Base-by-base conservation (phyloP, 352 stramenopile genomes). In the Phytophthora tubulina region DNA sequence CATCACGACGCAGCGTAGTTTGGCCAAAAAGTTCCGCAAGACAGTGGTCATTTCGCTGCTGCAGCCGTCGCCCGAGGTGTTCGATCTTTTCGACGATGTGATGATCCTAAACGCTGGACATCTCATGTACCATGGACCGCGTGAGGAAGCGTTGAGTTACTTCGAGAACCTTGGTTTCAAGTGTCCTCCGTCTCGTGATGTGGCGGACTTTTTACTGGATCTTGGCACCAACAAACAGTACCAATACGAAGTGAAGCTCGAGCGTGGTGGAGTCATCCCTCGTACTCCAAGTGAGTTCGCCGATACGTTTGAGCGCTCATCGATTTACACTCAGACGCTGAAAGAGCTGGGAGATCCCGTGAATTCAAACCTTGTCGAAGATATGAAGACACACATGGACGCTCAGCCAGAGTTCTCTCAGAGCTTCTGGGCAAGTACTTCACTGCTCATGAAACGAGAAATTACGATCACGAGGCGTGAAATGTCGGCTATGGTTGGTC, bases 151-250 rank as follows among this genome's bases (percentile, higher is more conserved):
- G 2, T 21, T 77, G 46, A 14, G 9, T 6, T 72, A 67, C 55
- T 72, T 72, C 8, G 64, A 67, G 27, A 27, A 2, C 21, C 17
- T 60, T 8, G 38, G 67, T 63, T 70, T 86, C 76, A 58, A 68
- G 55, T 59, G 63, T 44, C 44, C 61, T 72, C 38, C 70, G 61
- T 33, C 83, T 84, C 60, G 52, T 57, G 92, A 98, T 68, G 70
- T 93, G 15, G 95, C 92, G n/a, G 96, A 99, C 75, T 99, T 97
- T 73, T 75, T 98, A 36, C 70, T 96, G 41, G 88, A 87, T 55
- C 56, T 90, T 0, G 75, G 78, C 4, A 84, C 79, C 14, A 36
- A 67, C 17, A 75, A 75, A 30, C 77, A 85, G 33, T 27, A 73
- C 32, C 36, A 60, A 11, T 85, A 84, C 73, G 60, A 76, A 55